Evolutionary conservation across 2,329 filamentous ascomycete genomes (phyloP), one percentile per base, ranked within the genome.

Genomic region (Didymella sp.): DNA sequence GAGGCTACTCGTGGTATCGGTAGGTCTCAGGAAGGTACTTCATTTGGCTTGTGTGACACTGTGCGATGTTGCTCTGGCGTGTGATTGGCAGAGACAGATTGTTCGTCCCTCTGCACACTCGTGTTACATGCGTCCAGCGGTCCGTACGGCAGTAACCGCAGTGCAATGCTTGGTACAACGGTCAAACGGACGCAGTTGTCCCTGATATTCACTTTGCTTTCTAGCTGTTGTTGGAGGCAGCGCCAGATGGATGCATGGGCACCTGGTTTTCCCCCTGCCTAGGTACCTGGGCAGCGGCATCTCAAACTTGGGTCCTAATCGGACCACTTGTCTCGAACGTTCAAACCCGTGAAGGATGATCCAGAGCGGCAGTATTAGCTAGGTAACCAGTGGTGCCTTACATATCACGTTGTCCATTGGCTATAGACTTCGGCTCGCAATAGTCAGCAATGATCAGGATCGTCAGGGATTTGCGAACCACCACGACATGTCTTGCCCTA

Each of bases 141-240:
- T 45, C 58, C 53, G 46, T 35, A 44, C 60, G 49, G 51, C 47
- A 56, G 44, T 42, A 47, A 59, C 56, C 50, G 45, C 33, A 46
- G 25, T 28, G 33, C 31, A 13, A 27, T 24, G 37, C 35, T 50
- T 53, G 53, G 24, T 54, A 30, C 30, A 38, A 27, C 40, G 33
- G 38, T 49, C 19, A 38, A 19, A 33, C 21, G 33, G 17, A 30
- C 17, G 33, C 25, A 25, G n/a, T 9, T 46, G 42, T 17, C 6
- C 38, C 21, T 27, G 12, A 17, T 41, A 19, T 17, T 40, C 41
- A 21, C 19, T 2, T 8, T 43, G n/a, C 25, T 28, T 43, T 19
- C 41, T 12, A 19, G 41, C 25, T 15, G 25, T 6, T 17, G 21
- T 40, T 4, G 37, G 38, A 25, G 6, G 19, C 19, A 38, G 3